These are phyloP conservation scores for Mortierella polycephala DNA, from an alignment of 371 early-diverging fungal species.

Conservation along the genomic window DNA sequence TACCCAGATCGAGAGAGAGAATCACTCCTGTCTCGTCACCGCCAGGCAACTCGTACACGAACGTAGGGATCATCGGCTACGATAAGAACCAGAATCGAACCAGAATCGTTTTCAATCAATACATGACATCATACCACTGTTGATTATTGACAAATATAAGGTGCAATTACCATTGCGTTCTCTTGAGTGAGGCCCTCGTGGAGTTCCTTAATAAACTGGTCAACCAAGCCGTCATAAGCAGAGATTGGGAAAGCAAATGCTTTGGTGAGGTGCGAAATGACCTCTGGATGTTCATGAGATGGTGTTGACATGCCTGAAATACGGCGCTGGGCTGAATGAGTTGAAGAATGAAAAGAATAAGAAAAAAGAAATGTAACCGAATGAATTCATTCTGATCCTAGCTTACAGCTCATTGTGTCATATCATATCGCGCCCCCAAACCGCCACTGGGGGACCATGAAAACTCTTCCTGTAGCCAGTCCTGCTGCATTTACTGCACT, in stretches of 20 bases:
- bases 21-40: conserved; percentile 83
- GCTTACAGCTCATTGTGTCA: neutral
- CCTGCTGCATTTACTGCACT: too few species aligned
- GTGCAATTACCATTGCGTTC: conserved; percentile 51
- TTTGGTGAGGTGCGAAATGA: conserved; percentile 26
- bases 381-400: neutral
- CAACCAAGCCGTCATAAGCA: conserved; percentile 54
- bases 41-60: conserved; percentile 59
- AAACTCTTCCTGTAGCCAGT: too few species aligned
- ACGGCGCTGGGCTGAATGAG: neutral
- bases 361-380: neutral
- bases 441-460: too few species aligned
- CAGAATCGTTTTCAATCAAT: too few species aligned
- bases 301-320: conserved; percentile 8
- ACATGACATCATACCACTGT: too few species aligned
- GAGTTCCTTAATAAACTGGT: conserved; percentile 65
- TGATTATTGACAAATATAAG: neutral
- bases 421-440: too few species aligned
- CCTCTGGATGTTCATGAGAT: conserved; percentile 11
- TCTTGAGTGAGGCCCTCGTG: conserved; percentile 61
- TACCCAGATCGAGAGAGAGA: conserved; percentile 93
- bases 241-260: conserved; percentile 47
- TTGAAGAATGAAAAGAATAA: neutral
- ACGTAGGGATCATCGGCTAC: conserved; percentile 58
- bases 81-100: neutral